Evolutionary conservation across 345 rosid species (phyloP), one percentile per base, ranked within the genome.

Genomic region (Salix purpurea): DNA sequence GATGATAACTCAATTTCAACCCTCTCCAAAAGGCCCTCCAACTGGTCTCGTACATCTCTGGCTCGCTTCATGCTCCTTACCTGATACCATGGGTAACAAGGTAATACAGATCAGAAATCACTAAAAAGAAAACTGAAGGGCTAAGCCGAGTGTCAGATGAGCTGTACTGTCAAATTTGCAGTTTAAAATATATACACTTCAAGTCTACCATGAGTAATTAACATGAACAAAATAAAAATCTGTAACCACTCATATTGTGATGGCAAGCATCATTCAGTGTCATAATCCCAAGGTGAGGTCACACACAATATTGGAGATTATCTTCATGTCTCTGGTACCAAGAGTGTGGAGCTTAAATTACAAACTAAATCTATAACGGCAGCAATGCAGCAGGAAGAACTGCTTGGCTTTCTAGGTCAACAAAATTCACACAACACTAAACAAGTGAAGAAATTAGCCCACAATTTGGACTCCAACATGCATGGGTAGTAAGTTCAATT

Each of bases 61-160:
- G 99, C 99, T 76, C 96, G 91, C 79, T 96, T 96, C 97, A 96
- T 96, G 78, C 99, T 93, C 88, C 97, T 86, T 37, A 96, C 99
- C 97, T 96, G 79, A 65, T 79, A 78, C 52, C 64, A 82, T 60
- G 78, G 61, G 78, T 30, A 36, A 78, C 48, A 75, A 40, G 70
- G 9, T 15, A 65, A 54, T 65, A 67, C 2, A 75, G 24, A 61
- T 76, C 44, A 54, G n/a, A 46, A 24, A 36, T 16, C 4, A 2
- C 40, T 48, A 24, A 0, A 36, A 74, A 30, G 39, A 42, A 42
- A 11, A 48, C 16, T 6, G 52, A 67, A 77, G 2, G 37, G 46
- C 42, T 7, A 16, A 48, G 32, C 67, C 65, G 34, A 37, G 56
- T 40, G 15, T 44, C 69, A 23, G 66, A 72, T 72, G 54, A 65